Evolutionary conservation across 192 early-diverging fungal genomes (phyloP), one percentile per base, ranked within the genome.

Genomic region (Linnemannia zychae): DNA sequence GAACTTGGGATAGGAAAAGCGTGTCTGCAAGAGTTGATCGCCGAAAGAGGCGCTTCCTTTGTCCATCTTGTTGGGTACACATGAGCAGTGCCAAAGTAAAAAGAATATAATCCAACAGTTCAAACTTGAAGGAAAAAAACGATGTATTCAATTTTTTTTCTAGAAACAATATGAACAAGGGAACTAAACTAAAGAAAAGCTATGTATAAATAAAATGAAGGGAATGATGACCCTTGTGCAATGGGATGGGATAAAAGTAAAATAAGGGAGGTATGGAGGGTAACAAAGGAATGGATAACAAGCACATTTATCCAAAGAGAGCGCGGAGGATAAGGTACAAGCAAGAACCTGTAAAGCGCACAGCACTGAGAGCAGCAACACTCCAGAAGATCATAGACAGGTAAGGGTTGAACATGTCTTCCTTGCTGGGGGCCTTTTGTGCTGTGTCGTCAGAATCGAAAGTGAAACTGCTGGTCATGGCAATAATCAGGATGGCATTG

Each of bases 371-470:
- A 2, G 81, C 94, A 7, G 93, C 90, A 24, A 97, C 96, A 28
- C 94, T 94, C 92, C 95, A 98, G 81, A 98, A 96, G 75, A 97
- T 96, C 83, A 97, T 94, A 24, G 91, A 92, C 67, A 95, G 82
- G 70, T 95, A 95, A n/a, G 93, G 91, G 81, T 96, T 95, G 84
- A 93, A 93, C 63, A 89, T 89, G 24, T 90, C 81, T 22, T 90
- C 72, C 60, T 71, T 75, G 33, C 18, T 28, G 5, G 13, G 7
- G 9, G 4, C 22, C 1, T 47, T 38, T 20, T 15, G 7, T 18
- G n/a, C 73, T 52, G n/a, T 46, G 4, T 65, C 49, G 48, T 68
- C 50, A 13, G 49, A 74, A 46, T 20, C 37, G 22, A 47, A 36
- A 44, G 28, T 48, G 46, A 72, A 87, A 52, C 67, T 77, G 71